These are phyloP conservation scores for Termitomyces sp. DNA, from an alignment of 768 basidiomycete species.

Conservation along the genomic window DNA sequence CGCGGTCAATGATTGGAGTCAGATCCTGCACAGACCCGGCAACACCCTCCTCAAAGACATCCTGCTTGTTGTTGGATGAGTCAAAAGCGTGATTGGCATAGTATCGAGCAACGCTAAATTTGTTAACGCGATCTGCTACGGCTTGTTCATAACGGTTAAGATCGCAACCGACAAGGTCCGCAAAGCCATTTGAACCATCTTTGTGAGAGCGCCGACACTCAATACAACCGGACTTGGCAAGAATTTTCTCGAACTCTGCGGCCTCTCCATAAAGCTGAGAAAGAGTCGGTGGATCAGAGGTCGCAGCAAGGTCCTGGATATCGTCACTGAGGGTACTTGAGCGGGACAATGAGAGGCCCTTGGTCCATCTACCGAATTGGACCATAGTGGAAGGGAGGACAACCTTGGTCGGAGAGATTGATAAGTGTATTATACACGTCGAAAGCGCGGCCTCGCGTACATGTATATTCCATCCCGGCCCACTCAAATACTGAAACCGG, in stretches of 20 bases:
- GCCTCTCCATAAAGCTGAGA: conserved; percentile 33
- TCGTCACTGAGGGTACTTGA: conserved; percentile 13
- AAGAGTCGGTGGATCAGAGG: conserved; percentile 19
- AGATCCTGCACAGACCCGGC: not conserved
- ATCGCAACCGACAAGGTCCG: conserved; percentile 36
- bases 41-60: not conserved
- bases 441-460: not conserved
- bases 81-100: conserved; percentile 16
- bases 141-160: conserved; percentile 29
- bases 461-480: not conserved
- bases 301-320: conserved; percentile 5
- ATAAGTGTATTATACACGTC: not conserved
- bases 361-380: conserved; percentile 6
- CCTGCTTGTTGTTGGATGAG: conserved; percentile 8
- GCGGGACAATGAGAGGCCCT: conserved; percentile 2
- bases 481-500: conserved; percentile 1
- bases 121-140: conserved; percentile 27
- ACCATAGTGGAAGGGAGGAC: conserved; percentile 1
- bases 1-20: conserved; percentile 18
- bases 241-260: conserved; percentile 28
- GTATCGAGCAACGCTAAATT: conserved; percentile 31
- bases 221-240: conserved; percentile 21
- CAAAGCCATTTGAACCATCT: conserved; percentile 27
- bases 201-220: conserved; percentile 10
- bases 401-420: not conserved